Evolutionary conservation across 78 protist genomes (phyloP), one percentile per base, ranked within the genome.

Genomic region (Isochrysis galbana): DNA sequence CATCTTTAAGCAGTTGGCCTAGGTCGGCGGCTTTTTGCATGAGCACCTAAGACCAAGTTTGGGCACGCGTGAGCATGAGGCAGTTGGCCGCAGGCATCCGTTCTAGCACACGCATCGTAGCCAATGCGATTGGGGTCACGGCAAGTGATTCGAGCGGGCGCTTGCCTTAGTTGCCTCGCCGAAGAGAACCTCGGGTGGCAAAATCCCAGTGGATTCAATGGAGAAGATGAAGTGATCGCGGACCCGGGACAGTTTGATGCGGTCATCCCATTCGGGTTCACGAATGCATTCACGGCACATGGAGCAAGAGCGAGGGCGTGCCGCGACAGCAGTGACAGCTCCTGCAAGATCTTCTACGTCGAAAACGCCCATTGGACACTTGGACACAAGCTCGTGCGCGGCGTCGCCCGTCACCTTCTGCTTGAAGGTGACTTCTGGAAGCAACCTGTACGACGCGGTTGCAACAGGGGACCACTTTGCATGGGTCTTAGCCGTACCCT

Each of bases 391-490:
- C 51, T 67, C 5, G 10, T 93, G 51, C 3, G 99, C 99, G 32
- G 23, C 90, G 14, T 92, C 96, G 19, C 97, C 97, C 2, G 11
- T n/a, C 67, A 97, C 48, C 5, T 44, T 29, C 41, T 51, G 46
- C 22, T 14, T 84, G 42, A 98, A 23, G 14, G 44, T 22, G 46
- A 96, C 91, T 41, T 89, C 90, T 11, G 99, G 99, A 90, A 97
- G 29, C 51, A 98, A 92, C 25, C 98, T 89, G 93, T 98, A 98
- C 47, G 96, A 93, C 4, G 98, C 98, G n/a, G 99, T 97, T 7
- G 96, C 94, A 23, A 98, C 99, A 14, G 99, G 99, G 41, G 97
- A 95, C 98, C 98, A 98, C 93, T 98, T 98, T 77, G 99, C 98
- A 87, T 98, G 99, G 32, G 48, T 88, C 84, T 95, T 95, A 17